Base-by-base conservation (phyloP, 495 filamentous ascomycete genomes). In the Daldinia grandis region DNA sequence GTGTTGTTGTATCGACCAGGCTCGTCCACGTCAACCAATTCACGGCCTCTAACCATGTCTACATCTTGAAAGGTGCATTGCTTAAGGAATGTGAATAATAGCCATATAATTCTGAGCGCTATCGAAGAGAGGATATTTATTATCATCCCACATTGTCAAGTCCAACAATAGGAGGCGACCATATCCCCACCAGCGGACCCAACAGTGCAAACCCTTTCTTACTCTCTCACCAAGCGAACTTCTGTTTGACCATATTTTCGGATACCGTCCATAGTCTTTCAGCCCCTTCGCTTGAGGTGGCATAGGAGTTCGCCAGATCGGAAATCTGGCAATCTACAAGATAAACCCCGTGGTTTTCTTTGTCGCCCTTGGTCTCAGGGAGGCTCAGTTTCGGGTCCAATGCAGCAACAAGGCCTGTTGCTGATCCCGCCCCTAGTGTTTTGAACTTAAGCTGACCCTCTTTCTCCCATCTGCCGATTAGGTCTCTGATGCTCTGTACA, bases 211-310 rank as follows among this genome's bases (percentile, higher is more conserved):
- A n/a, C n/a, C n/a, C 38, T 15, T 4, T 7, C 12, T n/a, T 31
- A 14, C 28, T 12, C 25, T 24, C 38, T 60, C 14, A 67, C 69
- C 69, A 72, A 58, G 53, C 24, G 30, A 86, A 86, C 44, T 74
- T 78, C 76, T 86, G 73, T 47, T 82, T 81, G 38, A 85, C 82
- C 62, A 87, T 51, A 63, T 81, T 76, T 74, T 88, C 85, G 24
- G 81, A 83, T 15, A 83, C 15, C 17, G 72, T 69, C 85, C 84
- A 86, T 14, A 87, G 73, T 70, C 71, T 82, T 55, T 85, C 86
- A 4, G 84, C 87, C n/a, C 77, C 76, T 5, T 76, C 75, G 25
- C 44, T 76, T 62, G 78, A 80, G 49, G 64, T 69, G 42, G 74
- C 67, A 30, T 73, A 54, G 7, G 74, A 60, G 15, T 54, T 53